Conservation (phyloP, 176 grass and related monocot genomes). For the Oryza nivara region DNA sequence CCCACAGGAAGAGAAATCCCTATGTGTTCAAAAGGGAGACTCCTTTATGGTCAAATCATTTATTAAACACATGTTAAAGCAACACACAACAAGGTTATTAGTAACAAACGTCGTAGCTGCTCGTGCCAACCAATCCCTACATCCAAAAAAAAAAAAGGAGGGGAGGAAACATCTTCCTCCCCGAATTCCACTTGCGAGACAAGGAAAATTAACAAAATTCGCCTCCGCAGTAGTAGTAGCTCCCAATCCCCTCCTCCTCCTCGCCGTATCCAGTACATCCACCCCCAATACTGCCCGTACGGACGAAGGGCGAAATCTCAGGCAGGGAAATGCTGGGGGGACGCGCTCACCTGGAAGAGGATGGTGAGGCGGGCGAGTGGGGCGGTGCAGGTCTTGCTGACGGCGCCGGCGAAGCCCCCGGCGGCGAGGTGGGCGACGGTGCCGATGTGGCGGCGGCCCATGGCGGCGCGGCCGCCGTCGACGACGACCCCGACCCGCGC, state of each 20-base stretch:
- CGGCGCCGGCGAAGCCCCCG: constrained; percentile 73
- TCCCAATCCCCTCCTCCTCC: neutral
- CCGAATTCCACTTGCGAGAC: neutral
- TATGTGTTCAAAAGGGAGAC: neutral
- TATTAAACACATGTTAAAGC: neutral
- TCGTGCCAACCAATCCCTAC: neutral
- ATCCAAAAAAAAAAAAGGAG: constrained; percentile 15
- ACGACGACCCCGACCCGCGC: constrained; percentile 62
- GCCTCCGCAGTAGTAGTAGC: neutral
- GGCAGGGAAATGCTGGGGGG: neutral
- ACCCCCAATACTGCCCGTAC: neutral
- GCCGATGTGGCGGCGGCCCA: constrained; percentile 52
- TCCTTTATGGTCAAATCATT: constrained; percentile 17
- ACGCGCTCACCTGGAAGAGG: constrained; percentile 71
- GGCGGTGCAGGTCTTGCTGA: constrained; percentile 95
- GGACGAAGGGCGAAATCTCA: neutral
- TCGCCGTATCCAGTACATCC: neutral
- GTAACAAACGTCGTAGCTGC: neutral
- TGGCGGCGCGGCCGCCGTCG: constrained; percentile 38
- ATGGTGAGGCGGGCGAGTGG: constrained; percentile 91
- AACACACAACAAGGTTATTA: neutral
- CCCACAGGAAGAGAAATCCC: neutral
- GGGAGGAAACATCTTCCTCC: neutral
- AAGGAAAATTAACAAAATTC: neutral
- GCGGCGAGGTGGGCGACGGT: constrained; percentile 69